Evolutionary conservation across 495 filamentous ascomycete genomes (phyloP).

Genomic region (Penicillium goetzii): DNA sequence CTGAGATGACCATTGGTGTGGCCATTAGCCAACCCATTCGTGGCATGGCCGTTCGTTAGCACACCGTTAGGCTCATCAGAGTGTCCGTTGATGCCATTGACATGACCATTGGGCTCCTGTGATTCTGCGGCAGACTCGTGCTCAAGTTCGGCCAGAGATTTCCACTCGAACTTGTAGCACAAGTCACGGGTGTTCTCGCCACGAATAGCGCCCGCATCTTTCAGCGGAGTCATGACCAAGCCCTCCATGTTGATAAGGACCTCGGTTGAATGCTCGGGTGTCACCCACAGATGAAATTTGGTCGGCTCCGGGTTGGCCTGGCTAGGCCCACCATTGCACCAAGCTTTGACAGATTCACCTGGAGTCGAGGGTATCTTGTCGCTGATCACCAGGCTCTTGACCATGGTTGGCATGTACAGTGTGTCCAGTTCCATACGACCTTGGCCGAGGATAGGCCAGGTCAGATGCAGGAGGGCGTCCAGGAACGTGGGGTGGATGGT

Average conservation of each 20-base stretch:
- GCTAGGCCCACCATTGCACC: constrained; percentile 37
- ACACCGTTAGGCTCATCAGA: constrained; percentile 5
- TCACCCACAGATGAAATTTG: constrained; percentile 41
- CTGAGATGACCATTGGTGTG: constrained; percentile 13
- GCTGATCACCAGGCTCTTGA: constrained; percentile 37
- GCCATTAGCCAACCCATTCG: constrained; percentile 9
- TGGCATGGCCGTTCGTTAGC: background rate
- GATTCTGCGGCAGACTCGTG: background rate
- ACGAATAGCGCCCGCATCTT: constrained; percentile 21
- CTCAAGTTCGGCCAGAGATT: constrained; percentile 24
- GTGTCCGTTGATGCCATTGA: constrained; percentile 7
- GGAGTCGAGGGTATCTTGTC: constrained; percentile 25
- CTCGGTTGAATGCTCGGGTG: constrained; percentile 25
- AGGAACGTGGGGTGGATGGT: constrained; percentile 35
- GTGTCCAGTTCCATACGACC: constrained; percentile 43
- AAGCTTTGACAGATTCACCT: constrained; percentile 37
- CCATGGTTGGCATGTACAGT: constrained; percentile 49
- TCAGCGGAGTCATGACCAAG: constrained; percentile 41
- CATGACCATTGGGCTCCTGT: constrained; percentile 12
- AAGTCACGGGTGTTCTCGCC: constrained; percentile 25
- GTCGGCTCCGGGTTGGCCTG: constrained; percentile 32
- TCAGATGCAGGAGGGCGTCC: constrained; percentile 33
- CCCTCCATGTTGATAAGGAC: constrained; percentile 38
- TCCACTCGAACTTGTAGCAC: constrained; percentile 44
- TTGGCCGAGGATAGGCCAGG: constrained; percentile 48